Conservation (phyloP, 352 stramenopile genomes). For the Phytophthora melonis region DNA sequence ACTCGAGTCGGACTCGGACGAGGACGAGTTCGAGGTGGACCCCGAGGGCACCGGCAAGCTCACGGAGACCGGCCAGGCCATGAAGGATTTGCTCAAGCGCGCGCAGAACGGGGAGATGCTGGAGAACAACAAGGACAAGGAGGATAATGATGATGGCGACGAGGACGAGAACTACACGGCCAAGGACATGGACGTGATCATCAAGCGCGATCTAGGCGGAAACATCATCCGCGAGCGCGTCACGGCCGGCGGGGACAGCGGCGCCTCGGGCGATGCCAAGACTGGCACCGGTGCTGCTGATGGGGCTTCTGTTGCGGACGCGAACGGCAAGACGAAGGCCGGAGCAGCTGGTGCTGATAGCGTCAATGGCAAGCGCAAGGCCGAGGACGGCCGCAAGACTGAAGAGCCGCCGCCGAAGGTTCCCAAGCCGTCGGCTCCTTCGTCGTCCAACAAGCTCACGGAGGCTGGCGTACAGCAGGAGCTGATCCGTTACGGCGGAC, state of each 20-base stretch:
- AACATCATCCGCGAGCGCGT: slow-evolving; percentile 82
- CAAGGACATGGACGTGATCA: slow-evolving; percentile 81
- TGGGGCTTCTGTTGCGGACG: slow-evolving; percentile 30
- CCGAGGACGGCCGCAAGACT: slow-evolving; percentile 49
- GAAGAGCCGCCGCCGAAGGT: slow-evolving; percentile 61
- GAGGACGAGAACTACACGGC: slow-evolving; percentile 79
- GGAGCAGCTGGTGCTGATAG: slow-evolving; percentile 24
- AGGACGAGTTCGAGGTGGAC: slow-evolving; percentile 82
- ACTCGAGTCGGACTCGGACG: slow-evolving; percentile 78
- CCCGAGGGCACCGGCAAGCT: slow-evolving; percentile 75
- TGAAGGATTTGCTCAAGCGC: slow-evolving; percentile 86
- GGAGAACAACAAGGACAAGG: slow-evolving; percentile 63
- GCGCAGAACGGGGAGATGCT: slow-evolving; percentile 81
- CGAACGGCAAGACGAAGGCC: slow-evolving; percentile 37
- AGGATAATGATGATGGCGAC: slow-evolving; percentile 66
- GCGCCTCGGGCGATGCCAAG: slow-evolving; percentile 40
- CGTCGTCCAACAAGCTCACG: slow-evolving; percentile 71
- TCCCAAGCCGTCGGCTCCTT: slow-evolving; percentile 42
- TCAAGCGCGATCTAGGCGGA: slow-evolving; percentile 78
- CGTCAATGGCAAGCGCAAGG: slow-evolving; percentile 60
- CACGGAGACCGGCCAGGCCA: slow-evolving; percentile 83
- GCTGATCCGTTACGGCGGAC: slow-evolving; percentile 82
- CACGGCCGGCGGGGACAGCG: slow-evolving; percentile 13
- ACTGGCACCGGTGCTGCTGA: slow-evolving; percentile 31
- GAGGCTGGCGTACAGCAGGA: slow-evolving; percentile 87